Percentiles rank a stretch among this genome's conserved stretches.
phyloP scores from a whole-genome alignment of 1,139 yeast species.

The Suhomyces ambrosiae region DNA sequence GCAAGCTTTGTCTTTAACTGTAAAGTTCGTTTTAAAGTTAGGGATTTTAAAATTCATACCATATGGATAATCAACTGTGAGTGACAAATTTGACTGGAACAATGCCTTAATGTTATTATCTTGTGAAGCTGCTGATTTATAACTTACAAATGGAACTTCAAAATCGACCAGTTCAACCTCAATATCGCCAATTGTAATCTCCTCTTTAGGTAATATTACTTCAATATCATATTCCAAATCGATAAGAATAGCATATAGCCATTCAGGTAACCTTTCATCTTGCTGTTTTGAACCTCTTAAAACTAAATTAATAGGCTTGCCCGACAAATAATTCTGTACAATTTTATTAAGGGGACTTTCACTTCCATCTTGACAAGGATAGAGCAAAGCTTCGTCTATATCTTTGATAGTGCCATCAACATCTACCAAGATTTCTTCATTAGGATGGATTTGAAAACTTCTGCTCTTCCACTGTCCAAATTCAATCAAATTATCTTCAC shows the following conservation, averaged over 20 bases:
- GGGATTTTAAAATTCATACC: conserved; percentile 21
- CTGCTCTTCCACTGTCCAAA: conserved; percentile 30
- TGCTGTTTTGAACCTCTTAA: conserved; percentile 24
- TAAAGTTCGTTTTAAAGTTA: conserved; percentile 17
- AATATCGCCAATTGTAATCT: conserved; percentile 1
- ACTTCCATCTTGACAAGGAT: conserved; percentile 21
- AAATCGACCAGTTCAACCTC: conserved; percentile 12
- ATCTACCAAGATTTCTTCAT: conserved; percentile 16
- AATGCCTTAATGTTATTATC: conserved; percentile 3
- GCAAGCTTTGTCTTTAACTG: conserved; percentile 11
- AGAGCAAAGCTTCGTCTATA: conserved; percentile 23
- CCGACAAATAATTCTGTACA: conserved; percentile 24
- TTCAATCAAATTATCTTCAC: conserved; percentile 21
- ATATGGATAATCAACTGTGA: conserved; percentile 13
- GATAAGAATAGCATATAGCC: conserved; percentile 28
- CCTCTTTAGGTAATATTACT: conserved; percentile 13
- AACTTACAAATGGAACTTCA: conserved; percentile 12
- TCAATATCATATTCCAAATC: conserved; percentile 17
- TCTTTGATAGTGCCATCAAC: conserved; percentile 21
- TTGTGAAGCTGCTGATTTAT: background rate
- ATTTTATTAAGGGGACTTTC: conserved; percentile 28
- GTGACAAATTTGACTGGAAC: conserved; percentile 17
- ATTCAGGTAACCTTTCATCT: conserved; percentile 23
- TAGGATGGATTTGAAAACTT: conserved; percentile 21
- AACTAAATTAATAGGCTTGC: conserved; percentile 22